phyloP scores from a whole-genome alignment of 331 rosid genomes.

The Spiraea crenata region DNA sequence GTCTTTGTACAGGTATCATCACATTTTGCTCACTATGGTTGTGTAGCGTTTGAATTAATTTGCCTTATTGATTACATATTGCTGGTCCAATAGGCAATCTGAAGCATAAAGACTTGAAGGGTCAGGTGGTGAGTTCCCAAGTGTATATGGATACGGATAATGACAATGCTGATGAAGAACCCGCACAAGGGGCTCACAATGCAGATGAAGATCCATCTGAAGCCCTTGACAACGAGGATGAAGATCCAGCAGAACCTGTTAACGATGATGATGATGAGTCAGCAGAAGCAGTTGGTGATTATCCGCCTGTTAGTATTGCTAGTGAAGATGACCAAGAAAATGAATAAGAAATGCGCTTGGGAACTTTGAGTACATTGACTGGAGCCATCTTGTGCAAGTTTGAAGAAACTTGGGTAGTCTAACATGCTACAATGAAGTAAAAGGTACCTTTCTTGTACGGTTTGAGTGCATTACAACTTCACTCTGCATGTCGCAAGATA shows the following conservation, averaged over 20 bases:
- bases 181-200: neutral
- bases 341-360: slow-evolving; percentile 8
- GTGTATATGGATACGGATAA: slow-evolving; percentile 25
- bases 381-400: neutral
- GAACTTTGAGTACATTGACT: neutral
- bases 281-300: slow-evolving; percentile 13
- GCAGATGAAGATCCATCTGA: slow-evolving; percentile 15
- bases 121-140: slow-evolving; percentile 44
- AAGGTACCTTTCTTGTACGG: neutral
- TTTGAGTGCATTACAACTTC: neutral
- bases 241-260: slow-evolving; percentile 12
- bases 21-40: neutral
- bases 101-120: slow-evolving; percentile 42
- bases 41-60: neutral
- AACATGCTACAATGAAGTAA: neutral
- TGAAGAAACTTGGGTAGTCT: neutral
- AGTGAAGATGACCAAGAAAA: slow-evolving; percentile 26
- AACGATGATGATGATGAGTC: slow-evolving; percentile 18
- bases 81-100: slow-evolving; percentile 31
- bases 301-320: slow-evolving; percentile 20
- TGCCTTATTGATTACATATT: neutral
- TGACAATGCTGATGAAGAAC: slow-evolving; percentile 18
- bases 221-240: neutral
- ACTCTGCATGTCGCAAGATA: neutral
- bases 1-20: neutral